These are phyloP conservation scores for Rhizophagus clarus DNA, from an alignment of 192 early-diverging fungal genomes.

Conservation along the genomic window DNA sequence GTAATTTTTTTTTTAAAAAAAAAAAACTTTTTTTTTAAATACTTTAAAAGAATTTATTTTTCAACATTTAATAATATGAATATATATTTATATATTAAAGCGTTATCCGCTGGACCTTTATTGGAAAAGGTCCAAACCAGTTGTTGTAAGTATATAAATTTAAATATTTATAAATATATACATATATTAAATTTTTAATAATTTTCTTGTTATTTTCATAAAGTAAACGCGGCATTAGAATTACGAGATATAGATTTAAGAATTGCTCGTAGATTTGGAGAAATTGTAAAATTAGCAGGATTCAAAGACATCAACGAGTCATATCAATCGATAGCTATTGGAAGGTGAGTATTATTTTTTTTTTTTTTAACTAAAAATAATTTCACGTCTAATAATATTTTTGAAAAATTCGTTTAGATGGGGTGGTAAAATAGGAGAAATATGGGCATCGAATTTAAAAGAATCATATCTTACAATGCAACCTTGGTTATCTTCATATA, in stretches of 20 bases:
- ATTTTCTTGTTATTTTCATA: neutral
- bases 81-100: neutral
- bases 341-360: slow-evolving; percentile 2
- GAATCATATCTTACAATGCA: neutral
- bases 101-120: neutral
- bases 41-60: too few species aligned
- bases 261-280: neutral
- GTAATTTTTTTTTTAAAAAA: too few species aligned
- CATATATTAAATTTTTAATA: neutral
- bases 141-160: neutral
- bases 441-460: slow-evolving; percentile 13
- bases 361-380: neutral
- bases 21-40: too few species aligned
- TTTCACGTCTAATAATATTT: neutral
- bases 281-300: neutral
- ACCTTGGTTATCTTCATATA: slow-evolving; percentile 20
- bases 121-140: slow-evolving; percentile 9
- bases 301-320: slow-evolving; percentile 1
- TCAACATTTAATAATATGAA: too few species aligned
- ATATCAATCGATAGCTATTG: slow-evolving; percentile 10
- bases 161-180: too few species aligned
- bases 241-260: neutral
- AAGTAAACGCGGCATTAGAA: neutral
- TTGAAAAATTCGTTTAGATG: too few species aligned
- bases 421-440: slow-evolving; percentile 25